These are phyloP conservation scores for Suhomyces pyralidae DNA, from an alignment of 805 yeast genomes.

Conservation along the genomic window DNA sequence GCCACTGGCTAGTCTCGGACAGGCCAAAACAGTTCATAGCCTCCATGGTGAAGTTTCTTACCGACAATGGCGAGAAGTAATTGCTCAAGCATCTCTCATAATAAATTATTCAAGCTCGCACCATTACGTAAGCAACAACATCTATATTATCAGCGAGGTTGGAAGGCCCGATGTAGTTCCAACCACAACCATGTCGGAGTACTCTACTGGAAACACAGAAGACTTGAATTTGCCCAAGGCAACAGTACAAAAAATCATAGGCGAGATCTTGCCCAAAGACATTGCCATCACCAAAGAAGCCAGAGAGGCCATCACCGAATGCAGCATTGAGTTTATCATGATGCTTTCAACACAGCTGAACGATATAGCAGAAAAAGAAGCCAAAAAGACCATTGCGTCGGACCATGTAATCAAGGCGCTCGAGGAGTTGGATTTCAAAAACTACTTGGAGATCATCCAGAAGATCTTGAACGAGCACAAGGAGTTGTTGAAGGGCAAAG, in stretches of 20 bases:
- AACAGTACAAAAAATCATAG: conserved; percentile 90
- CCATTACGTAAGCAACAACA: background rate
- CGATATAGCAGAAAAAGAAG: conserved; percentile 93
- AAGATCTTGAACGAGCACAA: conserved; percentile 82
- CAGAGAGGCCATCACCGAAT: conserved; percentile 90
- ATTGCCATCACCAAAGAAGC: conserved; percentile 89
- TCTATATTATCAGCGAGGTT: background rate
- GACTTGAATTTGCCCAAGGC: conserved; percentile 57
- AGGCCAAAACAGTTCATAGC: conserved; percentile 30
- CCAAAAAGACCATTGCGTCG: conserved; percentile 93
- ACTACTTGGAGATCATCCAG: conserved; percentile 78
- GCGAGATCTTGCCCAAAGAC: conserved; percentile 88
- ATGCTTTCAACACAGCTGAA: conserved; percentile 89
- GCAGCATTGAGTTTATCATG: conserved; percentile 95
- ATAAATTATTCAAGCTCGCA: too few species aligned
- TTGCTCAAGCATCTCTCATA: too few species aligned
- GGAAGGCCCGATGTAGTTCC: background rate
- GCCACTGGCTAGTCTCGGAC: conserved; percentile 43
- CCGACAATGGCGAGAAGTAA: background rate
- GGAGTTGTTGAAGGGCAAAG: conserved; percentile 83
- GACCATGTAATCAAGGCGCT: conserved; percentile 93
- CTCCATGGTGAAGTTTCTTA: background rate
- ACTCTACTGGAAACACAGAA: conserved; percentile 29
- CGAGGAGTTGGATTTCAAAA: conserved; percentile 79
- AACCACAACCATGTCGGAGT: conserved; percentile 34